Percentiles rank a stretch among this genome's conserved stretches.
phyloP scores from a whole-genome alignment of 2,329 filamentous ascomycete genomes.

The Colletotrichum acutatum region DNA sequence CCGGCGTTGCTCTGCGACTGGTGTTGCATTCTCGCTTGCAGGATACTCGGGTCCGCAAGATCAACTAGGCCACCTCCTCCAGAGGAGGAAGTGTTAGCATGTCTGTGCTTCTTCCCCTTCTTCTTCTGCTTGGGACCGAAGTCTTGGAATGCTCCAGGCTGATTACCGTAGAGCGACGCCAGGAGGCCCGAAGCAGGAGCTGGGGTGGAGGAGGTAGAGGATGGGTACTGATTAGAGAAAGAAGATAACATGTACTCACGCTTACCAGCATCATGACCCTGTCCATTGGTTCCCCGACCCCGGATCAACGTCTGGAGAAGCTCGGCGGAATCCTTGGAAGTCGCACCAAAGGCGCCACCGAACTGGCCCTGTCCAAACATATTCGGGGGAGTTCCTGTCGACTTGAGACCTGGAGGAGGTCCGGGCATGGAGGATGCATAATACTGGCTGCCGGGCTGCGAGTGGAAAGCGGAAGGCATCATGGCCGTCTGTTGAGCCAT shows the following conservation, averaged over 20 bases:
- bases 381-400: constrained; percentile 91
- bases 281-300: constrained; percentile 73
- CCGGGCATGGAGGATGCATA: constrained; percentile 89
- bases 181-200: constrained; percentile 91
- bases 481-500: constrained; percentile 90
- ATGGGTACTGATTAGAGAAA: constrained; percentile 87
- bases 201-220: constrained; percentile 83
- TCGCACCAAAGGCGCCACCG: constrained; percentile 74
- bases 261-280: constrained; percentile 89
- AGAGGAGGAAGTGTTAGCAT: constrained; percentile 99
- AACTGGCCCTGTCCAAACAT: constrained; percentile 96
- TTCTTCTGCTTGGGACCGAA: constrained; percentile 98
- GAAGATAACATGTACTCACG: constrained; percentile 98
- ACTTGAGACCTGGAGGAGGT: constrained; percentile 94
- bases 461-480: constrained; percentile 76
- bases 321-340: constrained; percentile 79
- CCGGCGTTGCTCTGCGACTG: constrained; percentile 83
- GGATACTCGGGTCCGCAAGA: constrained; percentile 99
- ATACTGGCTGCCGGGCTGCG: constrained; percentile 74
- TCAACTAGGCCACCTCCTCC: constrained; percentile 99
- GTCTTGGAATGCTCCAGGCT: constrained; percentile 89
- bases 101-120: constrained; percentile 99
- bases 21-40: constrained; percentile 97
- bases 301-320: constrained; percentile 86
- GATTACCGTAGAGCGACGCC: constrained; percentile 90